Percentiles rank a stretch among this genome's conserved stretches.
These are phyloP conservation scores for Capsicum pubescens DNA, from an alignment of 257 asterid species.

Conservation along the genomic window DNA sequence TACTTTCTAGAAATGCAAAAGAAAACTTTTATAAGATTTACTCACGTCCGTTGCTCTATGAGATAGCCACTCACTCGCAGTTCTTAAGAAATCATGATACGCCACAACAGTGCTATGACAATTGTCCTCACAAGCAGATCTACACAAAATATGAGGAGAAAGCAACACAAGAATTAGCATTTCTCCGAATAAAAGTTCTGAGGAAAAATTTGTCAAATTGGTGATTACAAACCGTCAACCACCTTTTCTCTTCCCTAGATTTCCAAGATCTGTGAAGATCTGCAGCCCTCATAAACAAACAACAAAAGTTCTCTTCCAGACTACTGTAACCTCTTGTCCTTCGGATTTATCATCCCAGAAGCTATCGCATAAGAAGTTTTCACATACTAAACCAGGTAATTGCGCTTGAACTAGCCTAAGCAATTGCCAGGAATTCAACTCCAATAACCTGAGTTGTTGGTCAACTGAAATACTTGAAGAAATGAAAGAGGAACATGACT, in stretches of 20 bases:
- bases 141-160: neutral
- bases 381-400: conserved; percentile 55
- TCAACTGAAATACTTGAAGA: conserved; percentile 58
- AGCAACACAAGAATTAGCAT: conserved; percentile 31
- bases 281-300: conserved; percentile 66
- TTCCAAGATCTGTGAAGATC: conserved; percentile 68
- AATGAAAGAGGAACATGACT: conserved; percentile 30
- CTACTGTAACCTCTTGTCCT: conserved; percentile 38
- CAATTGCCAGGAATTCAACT: conserved; percentile 89
- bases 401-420: conserved; percentile 74
- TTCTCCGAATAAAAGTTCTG: neutral
- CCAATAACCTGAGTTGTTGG: conserved; percentile 67
- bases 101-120: conserved; percentile 49
- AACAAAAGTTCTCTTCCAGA: conserved; percentile 62
- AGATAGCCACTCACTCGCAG: conserved; percentile 83
- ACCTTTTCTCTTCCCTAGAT: conserved; percentile 54
- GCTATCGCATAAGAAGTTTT: conserved; percentile 48
- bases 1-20: conserved; percentile 24
- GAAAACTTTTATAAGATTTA: conserved; percentile 17
- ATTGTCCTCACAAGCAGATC: conserved; percentile 47
- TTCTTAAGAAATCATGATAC: conserved; percentile 60
- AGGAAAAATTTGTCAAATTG: conserved; percentile 1
- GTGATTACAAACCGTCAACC: conserved; percentile 12
- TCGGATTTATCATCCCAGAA: conserved; percentile 34
- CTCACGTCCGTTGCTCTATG: conserved; percentile 90